Percentiles rank a stretch among this genome's conserved stretches.
phyloP scores from a whole-genome alignment of 495 filamentous ascomycete species.

The Trichocladium uniseriatum region DNA sequence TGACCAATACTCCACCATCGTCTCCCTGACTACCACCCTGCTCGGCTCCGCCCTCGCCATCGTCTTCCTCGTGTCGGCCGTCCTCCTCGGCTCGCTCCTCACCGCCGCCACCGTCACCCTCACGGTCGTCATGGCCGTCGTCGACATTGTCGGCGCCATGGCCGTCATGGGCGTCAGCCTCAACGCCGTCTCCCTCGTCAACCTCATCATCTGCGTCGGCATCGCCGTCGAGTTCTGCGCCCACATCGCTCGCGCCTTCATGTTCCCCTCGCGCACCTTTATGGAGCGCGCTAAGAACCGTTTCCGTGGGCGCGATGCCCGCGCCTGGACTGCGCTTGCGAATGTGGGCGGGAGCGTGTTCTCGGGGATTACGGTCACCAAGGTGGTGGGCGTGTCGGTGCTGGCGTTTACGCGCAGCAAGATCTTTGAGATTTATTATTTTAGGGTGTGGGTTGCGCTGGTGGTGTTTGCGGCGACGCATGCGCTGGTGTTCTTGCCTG shows the following conservation, averaged over 20 bases:
- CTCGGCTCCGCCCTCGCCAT: constrained; percentile 74
- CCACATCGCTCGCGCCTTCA: constrained; percentile 91
- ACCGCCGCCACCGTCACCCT: constrained; percentile 75
- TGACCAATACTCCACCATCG: constrained; percentile 86
- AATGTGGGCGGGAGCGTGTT: constrained; percentile 93
- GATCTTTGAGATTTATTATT: constrained; percentile 99
- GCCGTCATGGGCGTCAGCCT: constrained; percentile 79
- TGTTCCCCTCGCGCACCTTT: constrained; percentile 71
- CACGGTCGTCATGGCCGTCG: constrained; percentile 84
- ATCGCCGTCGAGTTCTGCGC: constrained; percentile 97
- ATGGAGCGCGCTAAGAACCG: constrained; percentile 61
- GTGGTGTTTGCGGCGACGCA: constrained; percentile 84
- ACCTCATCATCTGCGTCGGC: constrained; percentile 91
- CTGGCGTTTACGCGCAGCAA: constrained; percentile 92
- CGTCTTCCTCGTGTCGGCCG: constrained; percentile 66
- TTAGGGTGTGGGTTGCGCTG: constrained; percentile 87
- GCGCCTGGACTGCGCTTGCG: constrained; percentile 84
- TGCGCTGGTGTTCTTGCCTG: constrained; percentile 84
- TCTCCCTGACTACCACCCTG: constrained; percentile 64
- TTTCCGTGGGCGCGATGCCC: constrained; percentile 68
- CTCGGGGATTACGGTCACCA: constrained; percentile 92
- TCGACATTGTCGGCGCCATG: constrained; percentile 95
- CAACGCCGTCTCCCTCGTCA: constrained; percentile 94
- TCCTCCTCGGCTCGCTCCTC: constrained; percentile 72
- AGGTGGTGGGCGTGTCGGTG: constrained; percentile 84